phyloP scores from a whole-genome alignment of 805 yeast genomes.

The Starmerella tilneyi region DNA sequence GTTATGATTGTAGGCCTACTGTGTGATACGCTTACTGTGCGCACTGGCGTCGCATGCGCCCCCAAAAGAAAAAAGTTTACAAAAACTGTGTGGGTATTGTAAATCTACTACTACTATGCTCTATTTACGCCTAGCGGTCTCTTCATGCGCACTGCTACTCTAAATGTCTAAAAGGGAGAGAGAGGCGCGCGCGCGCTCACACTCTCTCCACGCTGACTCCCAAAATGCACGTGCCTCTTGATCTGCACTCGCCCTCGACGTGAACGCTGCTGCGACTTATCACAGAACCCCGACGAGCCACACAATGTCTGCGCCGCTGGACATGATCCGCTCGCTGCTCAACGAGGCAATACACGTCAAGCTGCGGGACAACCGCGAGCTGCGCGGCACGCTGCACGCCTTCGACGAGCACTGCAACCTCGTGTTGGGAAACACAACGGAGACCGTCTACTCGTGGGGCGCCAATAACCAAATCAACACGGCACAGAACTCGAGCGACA shows the following conservation, averaged over 20 bases:
- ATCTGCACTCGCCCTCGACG: background rate
- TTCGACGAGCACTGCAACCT: slow-evolving; percentile 95
- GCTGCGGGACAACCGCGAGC: slow-evolving; percentile 86
- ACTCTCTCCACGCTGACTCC: no score
- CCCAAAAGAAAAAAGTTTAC: no score
- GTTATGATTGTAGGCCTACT: no score
- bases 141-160: no score
- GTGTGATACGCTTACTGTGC: no score
- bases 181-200: no score
- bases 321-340: slow-evolving; percentile 69
- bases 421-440: slow-evolving; percentile 86
- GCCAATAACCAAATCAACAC: slow-evolving; percentile 40
- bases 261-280: background rate
- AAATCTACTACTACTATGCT: no score
- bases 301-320: slow-evolving; percentile 64
- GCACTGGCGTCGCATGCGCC: no score
- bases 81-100: no score
- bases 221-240: slow-evolving; percentile 4
- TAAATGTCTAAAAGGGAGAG: no score
- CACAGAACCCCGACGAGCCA: background rate
- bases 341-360: slow-evolving; percentile 84
- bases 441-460: slow-evolving; percentile 55
- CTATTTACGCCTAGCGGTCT: no score
- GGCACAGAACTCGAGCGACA: slow-evolving; percentile 53
- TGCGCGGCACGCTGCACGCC: slow-evolving; percentile 82